phyloP scores from a whole-genome alignment of 129 eudicot genomes.

The Kitagawia praeruptora region DNA sequence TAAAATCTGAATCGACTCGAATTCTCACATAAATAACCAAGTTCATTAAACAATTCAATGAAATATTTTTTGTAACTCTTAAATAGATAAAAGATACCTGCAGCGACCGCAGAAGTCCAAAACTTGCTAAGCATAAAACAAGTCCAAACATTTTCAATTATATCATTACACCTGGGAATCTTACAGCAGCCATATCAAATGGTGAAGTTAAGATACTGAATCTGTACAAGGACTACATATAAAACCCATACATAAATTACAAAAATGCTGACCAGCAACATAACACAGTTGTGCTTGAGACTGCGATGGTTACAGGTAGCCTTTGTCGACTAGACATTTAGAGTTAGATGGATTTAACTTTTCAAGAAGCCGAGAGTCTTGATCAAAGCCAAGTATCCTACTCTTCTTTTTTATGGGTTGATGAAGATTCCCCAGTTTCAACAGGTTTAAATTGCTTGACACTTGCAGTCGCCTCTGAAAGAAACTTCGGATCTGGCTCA shows the following conservation, averaged over 20 bases:
- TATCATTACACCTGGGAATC: neutral
- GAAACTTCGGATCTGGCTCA: slow-evolving; percentile 72
- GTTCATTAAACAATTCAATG: too few relatives aligned
- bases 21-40: too few relatives aligned
- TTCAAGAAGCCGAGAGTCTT: neutral
- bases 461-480: slow-evolving; percentile 77
- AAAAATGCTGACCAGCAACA: slow-evolving; percentile 1
- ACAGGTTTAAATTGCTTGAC: slow-evolving; percentile 27
- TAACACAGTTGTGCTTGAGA: neutral
- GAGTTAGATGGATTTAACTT: neutral
- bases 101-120: neutral
- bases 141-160: neutral
- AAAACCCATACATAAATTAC: neutral
- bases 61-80: too few relatives aligned
- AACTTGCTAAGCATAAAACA: neutral
- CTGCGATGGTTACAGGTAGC: neutral
- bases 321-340: neutral
- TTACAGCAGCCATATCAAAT: neutral
- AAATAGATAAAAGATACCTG: neutral
- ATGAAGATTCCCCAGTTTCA: slow-evolving; percentile 24
- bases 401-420: slow-evolving; percentile 33
- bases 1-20: too few relatives aligned
- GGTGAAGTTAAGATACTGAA: neutral
- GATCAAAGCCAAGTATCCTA: slow-evolving; percentile 11
- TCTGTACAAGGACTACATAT: neutral